phyloP scores from a whole-genome alignment of 2,329 filamentous ascomycete species.

The Xylaria sp. region DNA sequence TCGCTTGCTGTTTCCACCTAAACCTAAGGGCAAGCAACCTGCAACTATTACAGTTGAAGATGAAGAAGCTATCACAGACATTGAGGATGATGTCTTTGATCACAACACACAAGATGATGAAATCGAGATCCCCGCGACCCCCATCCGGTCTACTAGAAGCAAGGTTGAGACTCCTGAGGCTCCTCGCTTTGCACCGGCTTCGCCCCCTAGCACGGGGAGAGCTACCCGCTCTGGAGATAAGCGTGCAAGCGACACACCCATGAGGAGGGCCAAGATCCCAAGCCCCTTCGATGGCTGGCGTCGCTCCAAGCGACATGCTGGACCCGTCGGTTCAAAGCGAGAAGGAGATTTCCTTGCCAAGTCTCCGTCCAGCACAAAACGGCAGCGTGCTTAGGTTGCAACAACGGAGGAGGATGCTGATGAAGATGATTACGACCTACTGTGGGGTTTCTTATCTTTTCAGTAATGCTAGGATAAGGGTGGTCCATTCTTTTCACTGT shows the following conservation, averaged over 20 bases:
- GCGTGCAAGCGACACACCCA: slow-evolving; percentile 55
- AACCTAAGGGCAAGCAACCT: slow-evolving; percentile 59
- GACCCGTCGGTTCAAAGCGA: slow-evolving; percentile 57
- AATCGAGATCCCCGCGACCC: slow-evolving; percentile 53
- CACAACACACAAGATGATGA: slow-evolving; percentile 52
- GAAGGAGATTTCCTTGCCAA: slow-evolving; percentile 52
- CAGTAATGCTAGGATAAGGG: slow-evolving; percentile 15
- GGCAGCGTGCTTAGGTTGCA: slow-evolving; percentile 48
- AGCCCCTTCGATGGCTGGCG: slow-evolving; percentile 76
- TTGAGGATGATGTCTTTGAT: slow-evolving; percentile 61
- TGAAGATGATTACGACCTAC: slow-evolving; percentile 11
- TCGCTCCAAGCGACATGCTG: slow-evolving; percentile 67
- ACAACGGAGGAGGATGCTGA: slow-evolving; percentile 28
- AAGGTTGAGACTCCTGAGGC: slow-evolving; percentile 63
- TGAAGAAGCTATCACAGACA: slow-evolving; percentile 69
- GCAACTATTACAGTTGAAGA: slow-evolving; percentile 57
- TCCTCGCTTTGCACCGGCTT: slow-evolving; percentile 65
- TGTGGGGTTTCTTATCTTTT: slow-evolving; percentile 28
- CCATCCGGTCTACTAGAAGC: slow-evolving; percentile 49
- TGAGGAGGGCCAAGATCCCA: slow-evolving; percentile 54
- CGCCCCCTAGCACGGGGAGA: slow-evolving; percentile 71
- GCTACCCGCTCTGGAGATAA: slow-evolving; percentile 67
- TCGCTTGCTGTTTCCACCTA: slow-evolving; percentile 73
- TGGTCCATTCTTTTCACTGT: slow-evolving; percentile 21
- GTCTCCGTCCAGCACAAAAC: slow-evolving; percentile 47